These are phyloP conservation scores for Tulasnella sp. DNA, from an alignment of 768 basidiomycete genomes.

Conservation along the genomic window DNA sequence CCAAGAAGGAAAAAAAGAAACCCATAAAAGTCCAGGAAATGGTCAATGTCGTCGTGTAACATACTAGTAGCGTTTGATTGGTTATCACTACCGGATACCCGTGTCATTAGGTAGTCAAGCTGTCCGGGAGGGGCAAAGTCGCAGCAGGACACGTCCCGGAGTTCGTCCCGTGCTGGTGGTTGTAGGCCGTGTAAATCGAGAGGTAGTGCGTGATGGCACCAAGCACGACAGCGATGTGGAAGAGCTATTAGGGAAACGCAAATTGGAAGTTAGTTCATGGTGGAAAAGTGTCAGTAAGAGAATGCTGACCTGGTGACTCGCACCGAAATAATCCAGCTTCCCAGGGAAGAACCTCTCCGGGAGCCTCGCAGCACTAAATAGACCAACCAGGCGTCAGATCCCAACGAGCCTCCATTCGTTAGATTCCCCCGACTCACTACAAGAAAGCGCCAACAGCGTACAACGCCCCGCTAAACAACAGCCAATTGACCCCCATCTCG, in stretches of 20 bases:
- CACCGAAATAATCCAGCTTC: conserved; percentile 63
- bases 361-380: conserved; percentile 60
- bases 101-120: background rate
- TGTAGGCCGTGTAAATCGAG: conserved; percentile 42
- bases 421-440: conserved; percentile 49
- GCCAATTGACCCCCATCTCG: conserved; percentile 62
- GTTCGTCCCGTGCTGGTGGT: conserved; percentile 39
- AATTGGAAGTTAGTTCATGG: background rate
- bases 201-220: conserved; percentile 60
- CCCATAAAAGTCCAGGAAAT: no score
- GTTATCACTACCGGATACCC: no score
- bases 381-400: conserved; percentile 17
- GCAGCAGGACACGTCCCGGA: background rate
- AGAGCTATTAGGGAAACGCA: conserved; percentile 43
- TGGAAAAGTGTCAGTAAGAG: background rate
- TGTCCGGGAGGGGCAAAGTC: background rate
- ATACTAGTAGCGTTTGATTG: no score
- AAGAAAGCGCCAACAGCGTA: conserved; percentile 73
- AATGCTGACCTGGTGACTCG: conserved; percentile 43
- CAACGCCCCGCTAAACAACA: conserved; percentile 53
- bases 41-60: no score
- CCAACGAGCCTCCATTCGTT: background rate
- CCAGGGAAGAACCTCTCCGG: conserved; percentile 70
- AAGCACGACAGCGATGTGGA: conserved; percentile 67
- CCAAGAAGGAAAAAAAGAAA: no score